Base-by-base conservation (phyloP, 1,139 yeast species). In the Saccharomyces pastorianus region DNA sequence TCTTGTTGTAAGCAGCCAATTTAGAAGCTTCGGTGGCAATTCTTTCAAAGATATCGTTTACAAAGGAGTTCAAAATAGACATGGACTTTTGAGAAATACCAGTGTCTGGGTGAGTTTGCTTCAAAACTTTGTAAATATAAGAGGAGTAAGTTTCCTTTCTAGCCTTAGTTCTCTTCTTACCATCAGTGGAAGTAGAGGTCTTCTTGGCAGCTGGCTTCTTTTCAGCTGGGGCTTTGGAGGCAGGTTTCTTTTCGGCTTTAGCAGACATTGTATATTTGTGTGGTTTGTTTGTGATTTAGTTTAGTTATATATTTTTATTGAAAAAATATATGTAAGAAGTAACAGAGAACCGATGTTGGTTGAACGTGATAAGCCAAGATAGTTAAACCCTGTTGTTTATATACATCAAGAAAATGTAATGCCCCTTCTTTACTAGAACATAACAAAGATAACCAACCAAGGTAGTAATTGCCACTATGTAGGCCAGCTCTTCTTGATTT, bases 11-110 rank as follows among this genome's bases (percentile, higher is more conserved):
- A 73, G 97, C 96, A 79, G 99, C 99, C 74, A 93, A 86, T 82
- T 93, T 93, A 66, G 99, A 93, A 70, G 99, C 97, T 80, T 93
- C 99, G 68, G 95, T 79, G 69, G 99, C 99, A 71, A 85, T 85
- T 84, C 96, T 87, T 79, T 88, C 96, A 69, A 88, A 88, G 72
- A 88, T 88, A 77, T 91, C 98, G 78, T 91, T 91, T 68, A 93
- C 99, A 69, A 93, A 93, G 53, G 98, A 93, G 88, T 93, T 93
- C 95, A 93, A 87, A 76, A 93, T 93, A 59, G 97, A 90, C 97
- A 93, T 93, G 67, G 99, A 97, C 78, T 90, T 89, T 79, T 91
- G 96, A 65, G 99, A 93, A 74, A 93, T 93, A 90, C 99, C 99
- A 62, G 99, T 93, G 77, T 93, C 98, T 77, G 99, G 96, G 79